phyloP scores from a whole-genome alignment of 1,139 yeast species.

The Torulaspora pretoriensis region DNA sequence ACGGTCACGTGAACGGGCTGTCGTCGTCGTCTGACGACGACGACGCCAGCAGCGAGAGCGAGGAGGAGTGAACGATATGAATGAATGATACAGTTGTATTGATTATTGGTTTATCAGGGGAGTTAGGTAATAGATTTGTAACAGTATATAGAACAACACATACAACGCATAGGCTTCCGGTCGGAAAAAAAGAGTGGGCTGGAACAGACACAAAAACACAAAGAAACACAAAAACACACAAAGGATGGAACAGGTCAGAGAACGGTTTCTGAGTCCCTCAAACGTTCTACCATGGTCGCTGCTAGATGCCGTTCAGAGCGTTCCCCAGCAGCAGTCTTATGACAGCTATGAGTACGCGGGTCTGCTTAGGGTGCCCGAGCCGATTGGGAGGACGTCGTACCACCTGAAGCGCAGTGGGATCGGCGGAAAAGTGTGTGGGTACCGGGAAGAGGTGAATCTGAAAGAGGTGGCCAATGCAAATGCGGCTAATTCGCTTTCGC shows the following conservation, averaged over 20 bases:
- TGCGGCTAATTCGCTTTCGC: conserved; percentile 66
- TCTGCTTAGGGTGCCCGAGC: conserved; percentile 49
- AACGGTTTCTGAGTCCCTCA: conserved; percentile 28
- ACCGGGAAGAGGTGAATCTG: conserved; percentile 54
- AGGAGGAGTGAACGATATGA: conserved; percentile 36
- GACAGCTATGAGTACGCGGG: conserved; percentile 38
- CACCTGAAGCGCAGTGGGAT: conserved; percentile 71
- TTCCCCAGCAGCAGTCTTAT: conserved; percentile 20
- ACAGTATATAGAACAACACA: conserved; percentile 9
- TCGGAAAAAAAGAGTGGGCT: background rate
- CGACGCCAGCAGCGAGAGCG: conserved; percentile 39
- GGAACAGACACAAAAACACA: background rate
- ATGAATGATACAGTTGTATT: background rate
- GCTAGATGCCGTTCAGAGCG: conserved; percentile 32
- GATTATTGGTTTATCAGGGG: conserved; percentile 5
- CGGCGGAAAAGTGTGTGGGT: conserved; percentile 59
- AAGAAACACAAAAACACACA: conserved; percentile 16
- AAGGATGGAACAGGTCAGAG: conserved; percentile 20
- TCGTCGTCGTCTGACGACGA: conserved; percentile 47
- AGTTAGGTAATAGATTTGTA: conserved; percentile 12
- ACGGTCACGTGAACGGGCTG: conserved; percentile 38
- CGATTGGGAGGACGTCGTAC: conserved; percentile 52
- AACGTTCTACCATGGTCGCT: conserved; percentile 32
- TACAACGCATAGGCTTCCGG: conserved; percentile 2
- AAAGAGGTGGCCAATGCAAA: conserved; percentile 50